Percentiles rank a stretch among this genome's conserved stretches.
phyloP scores from a whole-genome alignment of 257 asterid genomes.

The Solanum peruvianum region DNA sequence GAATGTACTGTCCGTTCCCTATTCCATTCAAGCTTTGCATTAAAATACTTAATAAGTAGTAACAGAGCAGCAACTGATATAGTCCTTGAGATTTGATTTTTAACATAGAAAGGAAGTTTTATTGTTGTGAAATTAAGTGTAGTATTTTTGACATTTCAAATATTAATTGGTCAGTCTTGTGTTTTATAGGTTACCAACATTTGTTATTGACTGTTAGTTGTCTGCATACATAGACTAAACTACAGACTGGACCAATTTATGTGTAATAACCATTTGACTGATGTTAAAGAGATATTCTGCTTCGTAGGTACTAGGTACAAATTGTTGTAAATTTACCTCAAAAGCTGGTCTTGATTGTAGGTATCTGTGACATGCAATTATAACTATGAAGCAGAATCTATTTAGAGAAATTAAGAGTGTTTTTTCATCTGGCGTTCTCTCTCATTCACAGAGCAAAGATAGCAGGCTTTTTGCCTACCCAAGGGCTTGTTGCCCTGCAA shows the following conservation, averaged over 20 bases:
- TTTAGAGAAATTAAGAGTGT: not conserved
- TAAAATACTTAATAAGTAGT: not conserved
- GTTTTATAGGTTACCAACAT: too few relatives aligned
- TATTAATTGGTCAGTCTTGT: not conserved
- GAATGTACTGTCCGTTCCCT: not conserved
- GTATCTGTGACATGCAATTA: not conserved
- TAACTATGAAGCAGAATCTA: not conserved
- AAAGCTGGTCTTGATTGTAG: not conserved
- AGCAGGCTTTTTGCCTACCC: not conserved
- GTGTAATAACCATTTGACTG: not conserved
- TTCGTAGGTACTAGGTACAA: not conserved
- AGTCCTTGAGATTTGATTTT: not conserved
- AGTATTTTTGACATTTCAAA: not conserved
- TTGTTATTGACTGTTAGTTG: not conserved
- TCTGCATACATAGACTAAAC: not conserved
- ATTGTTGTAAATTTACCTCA: not conserved
- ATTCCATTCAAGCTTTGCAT: not conserved
- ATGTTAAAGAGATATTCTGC: not conserved
- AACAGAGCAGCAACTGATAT: not conserved
- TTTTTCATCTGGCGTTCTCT: not conserved
- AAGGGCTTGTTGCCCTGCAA: not conserved
- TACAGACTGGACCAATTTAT: too few relatives aligned
- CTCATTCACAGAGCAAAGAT: not conserved
- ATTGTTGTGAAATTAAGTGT: too few relatives aligned
- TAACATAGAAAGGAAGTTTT: not conserved